Conservation (phyloP, 2,329 filamentous ascomycete genomes). For the Aspergillus niger region DNA sequence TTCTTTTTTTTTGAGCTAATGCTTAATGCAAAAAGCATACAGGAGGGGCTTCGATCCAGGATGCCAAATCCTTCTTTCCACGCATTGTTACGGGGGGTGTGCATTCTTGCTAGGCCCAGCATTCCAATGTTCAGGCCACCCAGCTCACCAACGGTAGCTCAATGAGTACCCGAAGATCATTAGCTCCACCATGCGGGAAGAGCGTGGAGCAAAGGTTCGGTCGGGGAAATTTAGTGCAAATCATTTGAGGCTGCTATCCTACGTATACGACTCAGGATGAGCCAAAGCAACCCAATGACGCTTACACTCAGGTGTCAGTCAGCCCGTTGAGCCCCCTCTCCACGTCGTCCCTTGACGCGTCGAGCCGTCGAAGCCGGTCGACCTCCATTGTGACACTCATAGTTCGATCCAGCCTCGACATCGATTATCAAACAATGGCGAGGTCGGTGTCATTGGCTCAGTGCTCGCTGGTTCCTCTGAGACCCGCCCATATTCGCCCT, state of each 20-base stretch:
- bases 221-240: constrained; percentile 12
- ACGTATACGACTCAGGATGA: constrained; percentile 19
- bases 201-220: constrained; percentile 17
- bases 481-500: constrained; percentile 28
- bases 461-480: constrained; percentile 15
- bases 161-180: constrained; percentile 18
- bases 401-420: constrained; percentile 6
- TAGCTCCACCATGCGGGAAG: constrained; percentile 16
- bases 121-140: constrained; percentile 33
- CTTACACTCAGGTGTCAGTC: constrained; percentile 31
- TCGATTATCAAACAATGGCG: constrained; percentile 1
- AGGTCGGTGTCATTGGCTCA: constrained; percentile 20
- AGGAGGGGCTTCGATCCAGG: constrained; percentile 21
- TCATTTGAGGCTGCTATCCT: constrained; percentile 15
- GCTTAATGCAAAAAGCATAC: background rate
- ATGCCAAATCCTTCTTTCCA: constrained; percentile 25
- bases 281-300: constrained; percentile 34
- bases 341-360: constrained; percentile 9
- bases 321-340: background rate
- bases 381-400: constrained; percentile 13
- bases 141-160: constrained; percentile 18
- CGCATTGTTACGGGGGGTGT: constrained; percentile 36
- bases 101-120: constrained; percentile 36
- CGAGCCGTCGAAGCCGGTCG: constrained; percentile 13
- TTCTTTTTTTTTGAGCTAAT: background rate